Evolutionary conservation across 139 green algal species (phyloP), one percentile per base, ranked within the genome.

Genomic region (Edaphochlamys debaryana): DNA sequence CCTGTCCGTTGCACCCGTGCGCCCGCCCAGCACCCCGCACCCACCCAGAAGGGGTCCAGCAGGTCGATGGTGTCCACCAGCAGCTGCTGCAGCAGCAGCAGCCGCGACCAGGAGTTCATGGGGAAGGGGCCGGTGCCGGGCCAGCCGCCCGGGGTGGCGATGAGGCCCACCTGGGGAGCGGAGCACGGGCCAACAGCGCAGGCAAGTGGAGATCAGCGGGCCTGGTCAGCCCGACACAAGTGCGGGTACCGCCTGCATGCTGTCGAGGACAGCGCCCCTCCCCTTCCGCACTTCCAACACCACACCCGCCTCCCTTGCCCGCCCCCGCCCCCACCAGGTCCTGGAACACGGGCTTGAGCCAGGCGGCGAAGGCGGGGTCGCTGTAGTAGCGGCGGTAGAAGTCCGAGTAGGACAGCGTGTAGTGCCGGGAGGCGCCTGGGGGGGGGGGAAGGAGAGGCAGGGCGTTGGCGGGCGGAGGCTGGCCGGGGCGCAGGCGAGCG

Each of bases 21-120:
- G n/a, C n/a, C n/a, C n/a, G n/a, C n/a, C n/a, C n/a, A n/a, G n/a
- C n/a, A n/a, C n/a, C n/a, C n/a, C n/a, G n/a, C n/a, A n/a, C n/a
- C n/a, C n/a, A n/a, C n/a, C n/a, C n/a, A n/a, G 42, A 67, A 69
- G 66, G 93, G 93, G 87, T 96, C 93, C 13, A 96, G 86, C 50
- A 96, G 60, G 56, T 96, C 93, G 30, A 94, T 88, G 5, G 92
- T 64, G n/a, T 96, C 93, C 38, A 95, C 89, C 67, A 94, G 80
- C 79, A 96, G 70, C 82, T 87, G 82, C 40, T 87, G 82, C 73
- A 87, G 73, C 82, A 87, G 73, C 82, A 87, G 73, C 56, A 87
- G 82, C 3, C 82, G 73, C 48, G 67, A 83, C 82, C 82, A 87
- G 66, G 34, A 52, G 72, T 83, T 87, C 40, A 87, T 67, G 25